A percentile compares a stretch with the other conserved stretches of the same genome.
Evolutionary conservation across 2,329 filamentous ascomycete species (phyloP).

Genomic region (Aspergillus uvarum): DNA sequence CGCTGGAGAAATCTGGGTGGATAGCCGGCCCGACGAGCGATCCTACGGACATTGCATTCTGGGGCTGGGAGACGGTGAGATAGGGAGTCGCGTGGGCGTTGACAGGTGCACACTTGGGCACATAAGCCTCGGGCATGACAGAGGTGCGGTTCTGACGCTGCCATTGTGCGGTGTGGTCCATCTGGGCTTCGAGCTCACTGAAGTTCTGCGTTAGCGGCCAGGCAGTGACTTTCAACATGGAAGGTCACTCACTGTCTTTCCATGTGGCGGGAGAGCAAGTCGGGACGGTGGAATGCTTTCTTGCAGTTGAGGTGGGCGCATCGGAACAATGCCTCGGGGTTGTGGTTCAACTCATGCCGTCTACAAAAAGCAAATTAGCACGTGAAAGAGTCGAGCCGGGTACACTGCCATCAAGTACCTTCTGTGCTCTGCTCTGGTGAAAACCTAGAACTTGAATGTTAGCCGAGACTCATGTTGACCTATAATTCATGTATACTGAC

Average conservation of each 20-base stretch:
- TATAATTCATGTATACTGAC: constrained; percentile 29
- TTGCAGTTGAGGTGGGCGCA: constrained; percentile 47
- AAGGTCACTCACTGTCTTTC: constrained; percentile 48
- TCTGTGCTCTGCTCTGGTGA: constrained; percentile 51
- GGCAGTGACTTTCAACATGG: background rate
- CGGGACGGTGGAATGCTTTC: constrained; percentile 50
- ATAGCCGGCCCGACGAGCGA: constrained; percentile 37
- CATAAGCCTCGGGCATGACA: constrained; percentile 22
- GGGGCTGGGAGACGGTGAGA: constrained; percentile 28
- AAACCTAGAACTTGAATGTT: constrained; percentile 38
- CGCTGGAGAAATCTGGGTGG: constrained; percentile 33
- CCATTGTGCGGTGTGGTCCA: constrained; percentile 30
- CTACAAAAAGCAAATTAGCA: constrained; percentile 23
- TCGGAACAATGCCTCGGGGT: constrained; percentile 46
- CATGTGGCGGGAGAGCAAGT: constrained; percentile 50
- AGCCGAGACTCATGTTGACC: constrained; percentile 6
- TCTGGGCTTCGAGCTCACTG: constrained; percentile 39
- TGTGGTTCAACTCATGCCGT: constrained; percentile 53
- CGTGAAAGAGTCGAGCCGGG: background rate
- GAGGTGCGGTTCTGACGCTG: constrained; percentile 24
- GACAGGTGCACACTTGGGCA: constrained; percentile 25
- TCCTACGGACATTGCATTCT: constrained; percentile 38
- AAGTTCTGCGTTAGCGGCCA: constrained; percentile 13
- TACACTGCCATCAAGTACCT: constrained; percentile 28
- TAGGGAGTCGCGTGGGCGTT: constrained; percentile 25